Evolutionary conservation across 1,284 basidiomycete genomes (phyloP), one percentile per base, ranked within the genome.

Genomic region (Fomitopsis betulina): DNA sequence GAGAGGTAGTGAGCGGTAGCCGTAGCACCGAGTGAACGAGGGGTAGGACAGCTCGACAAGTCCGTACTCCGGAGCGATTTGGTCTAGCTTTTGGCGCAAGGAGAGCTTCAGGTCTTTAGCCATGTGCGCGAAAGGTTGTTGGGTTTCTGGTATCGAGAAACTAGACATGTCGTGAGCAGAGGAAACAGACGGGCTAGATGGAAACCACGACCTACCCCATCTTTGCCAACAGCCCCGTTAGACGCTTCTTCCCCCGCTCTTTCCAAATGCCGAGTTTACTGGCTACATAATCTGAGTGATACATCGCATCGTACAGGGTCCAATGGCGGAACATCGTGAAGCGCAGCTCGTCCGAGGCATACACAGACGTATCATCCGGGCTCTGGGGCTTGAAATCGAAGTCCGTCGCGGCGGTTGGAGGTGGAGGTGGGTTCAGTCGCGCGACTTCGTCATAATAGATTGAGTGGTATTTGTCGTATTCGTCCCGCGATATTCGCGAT

Each of bases 301-400:
- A 90, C 96, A 99, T 99, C 12, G 94, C 87, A 68, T 98, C 95
- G 70, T 98, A 98, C 42, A 99, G 74, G 52, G 89, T 97, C 97
- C 97, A 99, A 75, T 99, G 97, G 55, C 96, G 83, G 72, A 97
- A 96, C 52, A 99, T 80, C 73, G 90, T 94, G 72, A 99, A 99
- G 12, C 97, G 82, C 55, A 97, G 78, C 70, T 98, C 95, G 54
- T 95, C 93, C 35, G 85, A 87, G 38, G 85, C 79, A 37, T 92
- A 82, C 58, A 98, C 86, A 33, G 86, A 86, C 57, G 82, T 78
- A 70, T 98, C 94, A 65, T 97, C 94, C 12, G 89, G 85, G 60
- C 81, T 83, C 39, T 85, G 73, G 0, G 83, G 79, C 58, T 72
- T 79, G 60, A 82, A 74, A 25, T 80, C 78, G 59, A 80, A 70